Evolutionary conservation across 2,329 filamentous ascomycete genomes (phyloP), one percentile per base, ranked within the genome.

Genomic region (Sclerotiophoma versabilis): DNA sequence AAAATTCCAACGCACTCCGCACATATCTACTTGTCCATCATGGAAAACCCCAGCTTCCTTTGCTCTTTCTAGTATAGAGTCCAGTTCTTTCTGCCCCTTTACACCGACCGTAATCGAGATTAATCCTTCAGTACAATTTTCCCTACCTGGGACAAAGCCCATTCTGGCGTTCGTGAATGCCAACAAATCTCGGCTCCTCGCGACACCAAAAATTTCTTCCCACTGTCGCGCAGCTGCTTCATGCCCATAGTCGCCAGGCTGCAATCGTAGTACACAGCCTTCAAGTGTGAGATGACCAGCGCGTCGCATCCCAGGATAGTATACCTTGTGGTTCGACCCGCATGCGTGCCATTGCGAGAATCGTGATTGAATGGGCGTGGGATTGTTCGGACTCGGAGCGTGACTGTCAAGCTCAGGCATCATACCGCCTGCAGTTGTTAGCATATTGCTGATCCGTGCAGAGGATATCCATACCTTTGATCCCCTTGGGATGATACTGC

Each of bases 331-430:
- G 29, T 76, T 65, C 2, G 66, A 50, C 0, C 78, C 78, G 45
- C 74, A 78, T 0, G 77, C 74, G 60, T 80, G 77, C 78, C 78
- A 81, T 1, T 75, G 77, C 9, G 75, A 76, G 62, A 78, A 79
- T 3, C 65, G 65, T 5, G 71, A 63, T 32, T 59, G 58, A 2
- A 80, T 52, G 0, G 77, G 77, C n/a, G 65, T 70, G 1, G 74
- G 73, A 44, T 78, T 77, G 17, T 62, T 58, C 2, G 66, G 50
- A 14, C 63, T 68, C 1, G 70, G 57, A 6, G 57, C 38, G 43
- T 79, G 76, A 19, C 75, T 77, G 58, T 79, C 76, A 19, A 79
- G 70, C 59, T 79, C 76, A 3, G 76, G 75, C 67, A 79, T 79
- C 64, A 79, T 72, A 29, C 76, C 76, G 14, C 77, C 75, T 76